Evolutionary conservation across 2,329 filamentous ascomycete genomes (phyloP), one percentile per base, ranked within the genome.

Genomic region (Penicillium corylophilum): DNA sequence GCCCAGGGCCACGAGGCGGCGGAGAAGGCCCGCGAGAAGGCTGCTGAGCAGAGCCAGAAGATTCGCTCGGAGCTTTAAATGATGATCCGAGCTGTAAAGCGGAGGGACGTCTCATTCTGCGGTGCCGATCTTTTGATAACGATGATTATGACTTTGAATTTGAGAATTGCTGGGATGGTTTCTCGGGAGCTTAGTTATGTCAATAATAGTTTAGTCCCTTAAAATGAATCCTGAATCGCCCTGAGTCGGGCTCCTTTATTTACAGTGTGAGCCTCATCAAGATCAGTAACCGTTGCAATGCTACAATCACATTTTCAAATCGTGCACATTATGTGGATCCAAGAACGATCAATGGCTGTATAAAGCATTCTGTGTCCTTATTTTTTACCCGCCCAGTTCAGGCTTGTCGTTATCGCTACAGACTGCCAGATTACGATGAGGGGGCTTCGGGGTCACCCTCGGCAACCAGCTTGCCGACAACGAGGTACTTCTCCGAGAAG

Each of bases 401-500:
- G n/a, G 8, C 16, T 36, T 18, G 16, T 13, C 20, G 5, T n/a
- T 18, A 20, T n/a, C 5, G 26, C 9, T 44, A 36, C 16, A 15
- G 23, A 10, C 16, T n/a, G 4, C 24, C 20, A n/a, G 22, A 22
- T 55, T 18, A 62, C 15, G 64, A 59, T 45, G 64, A 62, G 4
- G 67, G 63, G 39, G 71, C 72, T 44, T 73, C 71, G 2, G 67
- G 65, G 56, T 83, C 76, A 12, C 81, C 80, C 55, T 83, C 83
- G 43, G 84, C 77, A 48, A 96, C 88, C 65, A 99, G 74, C 74
- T 84, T 88, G 18, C 94, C 94, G 13, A 99, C 90, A n/a, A 97
- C 84, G 22, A 96, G 77, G 73, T 99, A 99, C 80, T 99, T 97
- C 73, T 93, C 89, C 55, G 81, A 76, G 71, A 99, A 99, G 60